Evolutionary conservation across 2,329 filamentous ascomycete genomes (phyloP), one percentile per base, ranked within the genome.

Genomic region (Cordyceps fumosorosea): DNA sequence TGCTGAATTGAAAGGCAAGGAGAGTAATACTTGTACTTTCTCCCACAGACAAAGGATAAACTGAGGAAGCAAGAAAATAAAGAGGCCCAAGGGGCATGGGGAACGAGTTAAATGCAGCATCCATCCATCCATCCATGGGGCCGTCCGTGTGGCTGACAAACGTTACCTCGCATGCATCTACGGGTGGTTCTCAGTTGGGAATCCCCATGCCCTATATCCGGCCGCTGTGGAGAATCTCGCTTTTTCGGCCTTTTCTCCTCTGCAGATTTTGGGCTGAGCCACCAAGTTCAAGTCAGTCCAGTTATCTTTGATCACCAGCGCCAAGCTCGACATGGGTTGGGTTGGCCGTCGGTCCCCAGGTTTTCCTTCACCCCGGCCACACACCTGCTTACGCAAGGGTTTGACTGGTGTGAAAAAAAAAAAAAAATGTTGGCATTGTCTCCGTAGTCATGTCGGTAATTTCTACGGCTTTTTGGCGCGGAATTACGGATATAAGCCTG

Each of bases 141-240:
- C 24, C 29, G 29, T 29, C 20, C 16, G 37, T 24, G 18, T 44
- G 29, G 44, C 56, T 50, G 55, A 48, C 55, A 58, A 58, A 58
- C 45, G 40, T 29, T 51, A 12, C 34, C 2, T 37, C 34, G 7
- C 11, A 4, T 37, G 11, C 34, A 11, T 12, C 11, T 3, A 37
- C 12, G 34, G 3, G 11, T 12, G 34, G 11, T 37, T 47, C 10
- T 47, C 44, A 6, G 44, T 22, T 47, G 5, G n/a, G 20, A n/a
- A n/a, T 47, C 40, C 20, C 8, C 37, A 50, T 58, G 20, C 40
- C 56, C 56, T 58, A 58, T 58, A 40, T 58, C 56, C 56, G 56
- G 44, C 45, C 56, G 44, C 29, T 29, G 56, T 59, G 56, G 56
- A 59, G 56, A 18, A 50, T 52, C 12, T 59, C 56, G 56, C 56